Evolutionary conservation across 2,329 filamentous ascomycete genomes (phyloP), one percentile per base, ranked within the genome.

Genomic region (Fonsecaea pedrosoi): DNA sequence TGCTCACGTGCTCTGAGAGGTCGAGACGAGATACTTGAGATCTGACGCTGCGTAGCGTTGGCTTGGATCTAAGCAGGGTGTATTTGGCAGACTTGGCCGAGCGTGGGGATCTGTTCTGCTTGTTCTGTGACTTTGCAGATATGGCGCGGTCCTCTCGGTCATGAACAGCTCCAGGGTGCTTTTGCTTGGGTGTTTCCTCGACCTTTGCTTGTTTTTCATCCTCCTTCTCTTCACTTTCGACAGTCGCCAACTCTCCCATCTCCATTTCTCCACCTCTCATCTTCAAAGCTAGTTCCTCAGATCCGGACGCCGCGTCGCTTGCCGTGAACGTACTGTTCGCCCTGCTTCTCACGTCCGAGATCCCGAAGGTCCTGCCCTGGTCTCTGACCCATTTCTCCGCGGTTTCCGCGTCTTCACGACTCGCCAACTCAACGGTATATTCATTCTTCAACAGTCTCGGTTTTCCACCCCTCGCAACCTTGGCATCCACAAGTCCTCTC

Each of bases 381-480:
- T 21, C 62, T 42, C 37, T 53, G 8, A 54, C 54, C 67, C 61
- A 65, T 42, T 40, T 60, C 25, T 67, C 58, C 3, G 59, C 62
- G 10, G 21, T 68, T 12, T 55, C 40, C 30, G 68, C 68, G 61
- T 62, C 68, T 32, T 67, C 61, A 21, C 68, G 60, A 38, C 61
- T 67, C n/a, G 68, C 68, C n/a, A 70, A 34, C 42, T 70, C 65
- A n/a, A 68, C 68, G 4, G 65, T 68, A 55, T 70, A 68, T 54
- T 69, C 67, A 32, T 69, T 67, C 32, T 54, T 55, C 18, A 69
- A 65, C 50, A 69, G 35, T 18, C 32, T 10, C 7, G 42, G 10
- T 13, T 35, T 65, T 13, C 67, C 68, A 18, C 68, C 65, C 35
- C 65, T 40, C 25, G 58, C 65, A 30, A 70, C 40, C 37, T 68